Percentiles rank a stretch among this genome's conserved stretches.
Conservation (phyloP, 768 basidiomycete genomes). For the Calocybe gangraenosa region DNA sequence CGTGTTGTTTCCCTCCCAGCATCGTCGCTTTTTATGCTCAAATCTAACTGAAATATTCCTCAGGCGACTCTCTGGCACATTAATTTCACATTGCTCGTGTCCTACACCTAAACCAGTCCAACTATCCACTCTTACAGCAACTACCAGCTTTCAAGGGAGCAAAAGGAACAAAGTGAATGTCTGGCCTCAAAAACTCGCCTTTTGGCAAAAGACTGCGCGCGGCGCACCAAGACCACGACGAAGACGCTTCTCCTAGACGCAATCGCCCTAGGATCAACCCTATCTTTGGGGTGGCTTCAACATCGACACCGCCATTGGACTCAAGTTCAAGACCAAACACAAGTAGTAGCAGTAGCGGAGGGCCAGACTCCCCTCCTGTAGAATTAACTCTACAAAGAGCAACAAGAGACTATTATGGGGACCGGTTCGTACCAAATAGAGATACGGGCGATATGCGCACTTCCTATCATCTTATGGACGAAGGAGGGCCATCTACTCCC, state of each 20-base stretch:
- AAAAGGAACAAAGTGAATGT: constrained; percentile 41
- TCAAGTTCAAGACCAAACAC: constrained; percentile 48
- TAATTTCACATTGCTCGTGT: neutral
- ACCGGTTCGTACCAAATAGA: constrained; percentile 68
- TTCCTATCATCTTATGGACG: constrained; percentile 61
- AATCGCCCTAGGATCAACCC: constrained; percentile 49
- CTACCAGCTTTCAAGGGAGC: neutral
- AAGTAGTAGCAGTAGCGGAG: constrained; percentile 45
- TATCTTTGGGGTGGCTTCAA: constrained; percentile 44
- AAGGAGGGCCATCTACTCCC: constrained; percentile 53
- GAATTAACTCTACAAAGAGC: neutral
- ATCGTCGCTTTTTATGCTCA: constrained; percentile 1
- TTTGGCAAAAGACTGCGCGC: constrained; percentile 82
- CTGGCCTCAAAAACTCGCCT: constrained; percentile 78
- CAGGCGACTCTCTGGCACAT: neutral
- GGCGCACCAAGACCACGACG: constrained; percentile 55
- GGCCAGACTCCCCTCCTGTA: constrained; percentile 36
- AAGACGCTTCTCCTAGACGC: constrained; percentile 46
- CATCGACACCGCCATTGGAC: constrained; percentile 54
- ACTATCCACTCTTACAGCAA: neutral
- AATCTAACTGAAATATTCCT: neutral
- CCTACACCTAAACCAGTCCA: neutral
- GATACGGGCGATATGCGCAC: constrained; percentile 63
- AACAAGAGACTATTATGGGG: constrained; percentile 42
- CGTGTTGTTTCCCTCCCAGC: neutral